Base-by-base conservation (phyloP, 176 grass and related monocot species). In the Pharus latifolius region DNA sequence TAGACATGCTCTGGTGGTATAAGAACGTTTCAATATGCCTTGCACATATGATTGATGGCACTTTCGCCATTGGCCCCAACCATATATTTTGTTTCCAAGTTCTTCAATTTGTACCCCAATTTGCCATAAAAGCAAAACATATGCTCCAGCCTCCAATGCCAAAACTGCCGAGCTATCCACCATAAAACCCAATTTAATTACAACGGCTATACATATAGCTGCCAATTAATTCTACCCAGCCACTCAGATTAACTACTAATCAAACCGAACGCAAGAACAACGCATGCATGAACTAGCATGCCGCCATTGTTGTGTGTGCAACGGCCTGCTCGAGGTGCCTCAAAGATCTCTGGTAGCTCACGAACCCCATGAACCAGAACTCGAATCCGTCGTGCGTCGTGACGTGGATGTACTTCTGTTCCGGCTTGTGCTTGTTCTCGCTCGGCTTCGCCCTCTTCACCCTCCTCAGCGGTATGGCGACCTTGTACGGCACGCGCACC, bases 361-460 rank as follows among this genome's bases (percentile, higher is more conserved):
- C 73, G 80, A 96, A 96, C 0, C 92, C 92, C 85, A 96, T 79
- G 73, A 96, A 96, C 92, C 92, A 96, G 76, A 96, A 96, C 80
- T 96, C 92, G 51, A 92, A 96, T 11, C 81, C 85, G 81, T 96
- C 92, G 80, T 80, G 78, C 20, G 92, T 96, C 46, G 81, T n/a
- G 59, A 96, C 78, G 15, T 84, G 75, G 45, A 88, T 35, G 74
- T 96, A 96, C 32, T 80, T 86, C 79, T 96, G 88, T 18, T 88
- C 88, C 5, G 92, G 88, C 78, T 73, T 80, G 85, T 88, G 70
- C 79, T 60, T 78, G 82, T 91, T 91, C 82, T 96, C 79, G 43
- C 85, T 91, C 20, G 81, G 70, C 7, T 14, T 58, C 49, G 70
- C 78, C n/a, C 18, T 27, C 67, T 49, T 80, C 26, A 91, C 76